Base-by-base conservation (phyloP, 805 yeast species). In the Zygosaccharomyces bisporus region DNA sequence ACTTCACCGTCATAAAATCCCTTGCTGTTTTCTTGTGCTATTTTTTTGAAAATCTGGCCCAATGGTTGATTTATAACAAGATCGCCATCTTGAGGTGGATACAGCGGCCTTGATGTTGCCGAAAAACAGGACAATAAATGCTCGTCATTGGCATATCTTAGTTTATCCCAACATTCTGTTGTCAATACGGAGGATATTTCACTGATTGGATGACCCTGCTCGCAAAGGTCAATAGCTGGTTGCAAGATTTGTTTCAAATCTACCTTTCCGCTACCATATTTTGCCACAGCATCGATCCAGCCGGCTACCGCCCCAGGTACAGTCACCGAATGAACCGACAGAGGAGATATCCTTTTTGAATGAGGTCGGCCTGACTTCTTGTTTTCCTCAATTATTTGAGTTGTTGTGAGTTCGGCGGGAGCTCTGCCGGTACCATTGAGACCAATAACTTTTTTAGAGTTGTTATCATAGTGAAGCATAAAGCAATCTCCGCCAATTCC, bases 291-390 rank as follows among this genome's bases (percentile, higher is more conserved):
- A 60, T 85, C 93, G 35, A 72, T 60, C 93, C 93, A 86, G 0
- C 87, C 91, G 4, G 87, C 86, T 38, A 84, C 73, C 1, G 87
- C 82, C 4, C 95, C 95, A 0, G 93, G 93, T 4, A 85, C 89
- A 41, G 80, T 81, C 6, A 81, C 77, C 0, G 83, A 65, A 46
- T 77, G 78, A 3, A 80, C 74, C 2, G 86, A 80, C 23, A 67
- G 66, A 9, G 55, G 55, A 0, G 78, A 78, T 23, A 84, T 67
- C 55, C 87, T 71, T 20, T 67, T 63, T 30, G 77, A 69, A 7
- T 69, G 60, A 32, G 75, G 64, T 13, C 76, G 76, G 16, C 70
- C 66, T 13, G 20, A n/a, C n/a, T 13, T n/a, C 18, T 31, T 30
- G 16, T 39, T 39, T 18, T 30, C 34, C 14, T 12, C 16, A 20